Conservation (phyloP, 176 grass and related monocot species). For the Hordeum marinum region DNA sequence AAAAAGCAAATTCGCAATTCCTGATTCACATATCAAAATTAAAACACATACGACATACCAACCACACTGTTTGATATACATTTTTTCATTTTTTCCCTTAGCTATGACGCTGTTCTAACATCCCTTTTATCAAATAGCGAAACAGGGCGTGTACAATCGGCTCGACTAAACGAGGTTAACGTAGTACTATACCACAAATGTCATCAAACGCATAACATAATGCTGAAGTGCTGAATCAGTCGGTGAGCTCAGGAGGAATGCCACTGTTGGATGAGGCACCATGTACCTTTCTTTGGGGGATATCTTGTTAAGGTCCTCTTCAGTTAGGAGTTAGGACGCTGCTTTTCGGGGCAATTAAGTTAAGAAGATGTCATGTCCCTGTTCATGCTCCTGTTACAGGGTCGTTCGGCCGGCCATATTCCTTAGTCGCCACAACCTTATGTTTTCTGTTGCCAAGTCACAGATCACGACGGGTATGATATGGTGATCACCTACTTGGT, state of each 20-base stretch:
- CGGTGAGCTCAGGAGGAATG: not conserved
- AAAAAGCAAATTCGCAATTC: no score
- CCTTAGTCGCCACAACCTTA: conserved; percentile 25
- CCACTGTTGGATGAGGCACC: not conserved
- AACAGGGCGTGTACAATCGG: not conserved
- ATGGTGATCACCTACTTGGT: not conserved
- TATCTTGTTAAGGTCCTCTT: conserved; percentile 27
- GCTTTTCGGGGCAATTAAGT: conserved; percentile 1
- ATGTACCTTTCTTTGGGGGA: conserved; percentile 24
- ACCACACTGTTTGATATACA: not conserved
- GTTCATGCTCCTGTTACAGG: not conserved
- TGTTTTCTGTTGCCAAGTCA: conserved; percentile 1
- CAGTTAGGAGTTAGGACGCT: conserved; percentile 25
- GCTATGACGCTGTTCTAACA: no score
- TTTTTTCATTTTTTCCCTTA: no score
- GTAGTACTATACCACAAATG: not conserved
- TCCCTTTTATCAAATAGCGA: not conserved
- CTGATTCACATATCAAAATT: not conserved
- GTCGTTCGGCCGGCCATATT: conserved; percentile 19
- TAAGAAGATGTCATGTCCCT: conserved; percentile 23
- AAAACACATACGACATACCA: not conserved
- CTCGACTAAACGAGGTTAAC: not conserved
- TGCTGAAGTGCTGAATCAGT: not conserved
- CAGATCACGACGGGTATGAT: not conserved
- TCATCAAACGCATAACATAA: not conserved